Evolutionary conservation across 73 alveolate species (phyloP).

Genomic region (Durusdinium trenchii): DNA sequence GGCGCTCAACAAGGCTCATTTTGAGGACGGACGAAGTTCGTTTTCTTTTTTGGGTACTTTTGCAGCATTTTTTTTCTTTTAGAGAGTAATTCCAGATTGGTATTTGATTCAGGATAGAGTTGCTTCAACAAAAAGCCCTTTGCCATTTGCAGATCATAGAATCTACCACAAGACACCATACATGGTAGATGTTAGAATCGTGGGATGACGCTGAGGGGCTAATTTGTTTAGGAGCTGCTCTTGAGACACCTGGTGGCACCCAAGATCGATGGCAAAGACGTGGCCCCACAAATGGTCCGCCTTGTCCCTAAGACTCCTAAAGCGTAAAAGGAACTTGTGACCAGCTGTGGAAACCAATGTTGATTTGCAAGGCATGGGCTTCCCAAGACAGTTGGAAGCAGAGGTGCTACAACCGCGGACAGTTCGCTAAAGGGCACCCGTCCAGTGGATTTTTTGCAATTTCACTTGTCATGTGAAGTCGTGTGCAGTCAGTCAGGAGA

Average conservation of each 20-base stretch:
- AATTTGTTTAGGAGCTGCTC: conserved; percentile 4
- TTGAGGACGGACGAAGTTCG: neutral
- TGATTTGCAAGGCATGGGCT: conserved; percentile 34
- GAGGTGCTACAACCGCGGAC: neutral
- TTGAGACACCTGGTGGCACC: conserved; percentile 40
- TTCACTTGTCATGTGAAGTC: neutral
- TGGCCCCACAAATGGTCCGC: conserved; percentile 71
- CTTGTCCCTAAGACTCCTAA: neutral
- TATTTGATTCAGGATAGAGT: no score
- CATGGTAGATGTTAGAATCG: neutral
- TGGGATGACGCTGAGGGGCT: neutral
- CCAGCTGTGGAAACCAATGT: neutral
- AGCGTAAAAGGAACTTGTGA: neutral
- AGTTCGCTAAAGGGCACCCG: neutral
- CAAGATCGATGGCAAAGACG: neutral
- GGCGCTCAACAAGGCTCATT: conserved; percentile 24
- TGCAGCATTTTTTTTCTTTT: neutral
- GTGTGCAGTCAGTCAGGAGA: neutral
- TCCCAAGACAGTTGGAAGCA: conserved; percentile 26
- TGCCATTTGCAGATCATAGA: neutral
- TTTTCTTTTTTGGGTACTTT: neutral
- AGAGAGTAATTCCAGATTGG: neutral
- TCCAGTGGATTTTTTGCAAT: no score
- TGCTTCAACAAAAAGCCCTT: neutral
- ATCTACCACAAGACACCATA: neutral